Conservation (phyloP, 768 basidiomycete species). For the Vararia minispora region DNA sequence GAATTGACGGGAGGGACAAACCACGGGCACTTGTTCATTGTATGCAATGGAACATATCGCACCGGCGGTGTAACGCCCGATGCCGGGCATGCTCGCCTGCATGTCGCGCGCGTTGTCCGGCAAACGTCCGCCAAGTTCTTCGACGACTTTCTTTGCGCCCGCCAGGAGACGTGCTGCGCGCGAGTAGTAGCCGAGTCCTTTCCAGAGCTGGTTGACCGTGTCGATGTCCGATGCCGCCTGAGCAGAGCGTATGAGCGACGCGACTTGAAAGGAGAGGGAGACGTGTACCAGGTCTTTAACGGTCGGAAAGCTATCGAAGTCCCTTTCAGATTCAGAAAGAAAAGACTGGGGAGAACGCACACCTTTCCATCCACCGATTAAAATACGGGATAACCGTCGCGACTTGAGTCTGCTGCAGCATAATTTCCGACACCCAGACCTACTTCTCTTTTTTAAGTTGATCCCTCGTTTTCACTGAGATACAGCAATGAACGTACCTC, state of each 20-base stretch:
- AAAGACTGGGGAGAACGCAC: too few relatives aligned
- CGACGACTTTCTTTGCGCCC: slow-evolving; percentile 74
- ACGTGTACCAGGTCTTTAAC: slow-evolving; percentile 56
- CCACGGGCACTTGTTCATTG: slow-evolving; percentile 72
- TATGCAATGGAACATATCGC: slow-evolving; percentile 84
- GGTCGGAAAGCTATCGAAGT: slow-evolving; percentile 61
- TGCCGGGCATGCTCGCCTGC: slow-evolving; percentile 76
- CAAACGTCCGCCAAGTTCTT: slow-evolving; percentile 53
- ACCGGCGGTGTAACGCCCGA: slow-evolving; percentile 84
- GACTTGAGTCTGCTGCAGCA: slow-evolving; percentile 96
- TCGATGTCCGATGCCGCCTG: slow-evolving; percentile 67
- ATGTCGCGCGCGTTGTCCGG: slow-evolving; percentile 74
- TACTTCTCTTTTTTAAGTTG: slow-evolving; percentile 17
- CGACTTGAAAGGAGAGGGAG: not conserved
- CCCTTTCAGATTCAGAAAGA: not conserved
- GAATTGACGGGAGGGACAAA: slow-evolving; percentile 28
- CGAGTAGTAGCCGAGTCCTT: slow-evolving; percentile 86
- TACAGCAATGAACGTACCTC: slow-evolving; percentile 44
- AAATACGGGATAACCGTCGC: slow-evolving; percentile 92
- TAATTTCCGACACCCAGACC: slow-evolving; percentile 90
- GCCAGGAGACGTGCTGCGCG: slow-evolving; percentile 71
- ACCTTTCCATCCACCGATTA: slow-evolving; percentile 78
- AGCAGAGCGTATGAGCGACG: slow-evolving; percentile 12
- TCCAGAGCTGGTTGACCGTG: slow-evolving; percentile 83
- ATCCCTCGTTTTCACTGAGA: not conserved